phyloP scores from a whole-genome alignment of 768 basidiomycete species.

The Lentinula aciculospora region DNA sequence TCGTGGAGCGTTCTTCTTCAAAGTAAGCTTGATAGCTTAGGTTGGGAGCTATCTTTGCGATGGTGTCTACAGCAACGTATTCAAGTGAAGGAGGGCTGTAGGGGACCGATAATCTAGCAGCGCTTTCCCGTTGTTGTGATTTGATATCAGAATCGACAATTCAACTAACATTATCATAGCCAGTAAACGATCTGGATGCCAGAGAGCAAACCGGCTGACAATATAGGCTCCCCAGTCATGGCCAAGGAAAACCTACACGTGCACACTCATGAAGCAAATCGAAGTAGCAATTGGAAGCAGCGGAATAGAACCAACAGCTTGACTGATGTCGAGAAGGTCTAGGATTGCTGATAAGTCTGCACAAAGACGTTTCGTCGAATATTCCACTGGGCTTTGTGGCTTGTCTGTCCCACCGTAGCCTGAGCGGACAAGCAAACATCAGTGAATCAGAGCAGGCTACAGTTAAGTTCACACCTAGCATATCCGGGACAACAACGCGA shows the following conservation, averaged over 20 bases:
- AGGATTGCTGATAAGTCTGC: conserved; percentile 63
- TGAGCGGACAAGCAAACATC: conserved; percentile 10
- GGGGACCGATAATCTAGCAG: conserved; percentile 56
- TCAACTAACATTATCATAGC: conserved; percentile 52
- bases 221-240: conserved; percentile 78
- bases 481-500: conserved; percentile 58
- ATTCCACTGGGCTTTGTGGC: conserved; percentile 46
- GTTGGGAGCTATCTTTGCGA: conserved; percentile 47
- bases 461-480: conserved; percentile 24
- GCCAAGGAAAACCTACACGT: conserved; percentile 55
- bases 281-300: not conserved
- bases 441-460: conserved; percentile 18
- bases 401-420: conserved; percentile 68
- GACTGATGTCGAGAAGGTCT: conserved; percentile 44
- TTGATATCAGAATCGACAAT: not conserved
- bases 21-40: conserved; percentile 70
- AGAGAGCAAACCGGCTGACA: conserved; percentile 63
- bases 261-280: not conserved
- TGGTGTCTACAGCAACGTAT: conserved; percentile 45
- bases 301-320: conserved; percentile 40
- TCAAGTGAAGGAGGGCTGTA: conserved; percentile 52
- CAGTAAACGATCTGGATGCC: conserved; percentile 58
- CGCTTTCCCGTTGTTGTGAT: not conserved
- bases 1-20: conserved; percentile 41
- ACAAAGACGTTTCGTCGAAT: conserved; percentile 54